Evolutionary conservation across 2,329 filamentous ascomycete species (phyloP).

Genomic region (Phyllosticta paracitricarpa): DNA sequence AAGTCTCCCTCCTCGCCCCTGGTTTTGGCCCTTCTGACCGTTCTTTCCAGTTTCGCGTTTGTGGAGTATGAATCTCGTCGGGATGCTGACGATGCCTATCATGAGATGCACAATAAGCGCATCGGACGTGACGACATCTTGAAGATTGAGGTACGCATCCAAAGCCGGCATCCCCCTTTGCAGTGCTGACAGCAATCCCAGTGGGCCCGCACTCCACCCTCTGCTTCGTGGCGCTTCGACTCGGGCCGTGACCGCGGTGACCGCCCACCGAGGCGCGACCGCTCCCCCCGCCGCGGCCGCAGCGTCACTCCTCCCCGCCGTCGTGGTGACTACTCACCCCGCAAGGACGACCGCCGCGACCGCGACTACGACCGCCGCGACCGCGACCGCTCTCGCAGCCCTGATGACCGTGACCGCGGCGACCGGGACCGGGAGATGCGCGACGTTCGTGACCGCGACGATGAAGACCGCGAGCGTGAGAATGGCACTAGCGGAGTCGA

Average conservation of each 20-base stretch:
- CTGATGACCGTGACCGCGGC: constrained; percentile 49
- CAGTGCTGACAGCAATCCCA: constrained; percentile 32
- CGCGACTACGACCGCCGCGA: constrained; percentile 62
- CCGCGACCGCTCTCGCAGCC: constrained; percentile 61
- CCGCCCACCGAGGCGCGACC: constrained; percentile 60
- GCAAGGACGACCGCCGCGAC: constrained; percentile 78
- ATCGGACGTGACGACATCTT: constrained; percentile 89
- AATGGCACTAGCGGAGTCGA: constrained; percentile 77
- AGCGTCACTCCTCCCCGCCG: constrained; percentile 44
- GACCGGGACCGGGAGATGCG: constrained; percentile 43
- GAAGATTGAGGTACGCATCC: constrained; percentile 79
- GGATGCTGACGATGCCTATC: constrained; percentile 96
- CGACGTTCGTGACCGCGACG: constrained; percentile 44
- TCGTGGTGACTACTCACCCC: constrained; percentile 66
- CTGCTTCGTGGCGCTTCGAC: constrained; percentile 97
- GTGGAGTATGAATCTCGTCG: constrained; percentile 98
- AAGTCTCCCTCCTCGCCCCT: constrained; percentile 38
- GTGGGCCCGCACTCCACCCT: constrained; percentile 98
- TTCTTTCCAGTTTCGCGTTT: constrained; percentile 67
- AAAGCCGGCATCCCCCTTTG: neutral
- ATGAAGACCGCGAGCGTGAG: constrained; percentile 49
- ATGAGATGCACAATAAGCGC: constrained; percentile 99
- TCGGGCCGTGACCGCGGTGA: constrained; percentile 60
- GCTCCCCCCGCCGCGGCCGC: constrained; percentile 40
- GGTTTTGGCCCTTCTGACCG: constrained; percentile 13